phyloP scores from a whole-genome alignment of 1,139 yeast species.

The Debaryomyces subglobosus region DNA sequence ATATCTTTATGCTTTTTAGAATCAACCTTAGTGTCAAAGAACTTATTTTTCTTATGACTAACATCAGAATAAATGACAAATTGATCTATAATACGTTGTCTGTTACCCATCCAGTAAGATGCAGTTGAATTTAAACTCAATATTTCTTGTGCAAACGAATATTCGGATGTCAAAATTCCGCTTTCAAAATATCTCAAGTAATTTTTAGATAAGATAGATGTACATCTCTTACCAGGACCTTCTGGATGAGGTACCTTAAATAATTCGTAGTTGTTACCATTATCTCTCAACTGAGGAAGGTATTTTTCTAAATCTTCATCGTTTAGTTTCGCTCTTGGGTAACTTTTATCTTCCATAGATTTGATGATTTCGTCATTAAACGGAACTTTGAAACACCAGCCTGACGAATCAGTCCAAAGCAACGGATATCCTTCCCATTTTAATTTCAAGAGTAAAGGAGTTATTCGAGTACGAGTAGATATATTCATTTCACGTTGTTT shows the following conservation, averaged over 20 bases:
- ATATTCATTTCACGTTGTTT: constrained; percentile 49
- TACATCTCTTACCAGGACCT: constrained; percentile 75
- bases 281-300: constrained; percentile 27
- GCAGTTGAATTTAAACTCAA: constrained; percentile 75
- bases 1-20: constrained; percentile 30
- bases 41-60: constrained; percentile 25
- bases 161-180: constrained; percentile 72
- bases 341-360: constrained; percentile 54
- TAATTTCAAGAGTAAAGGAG: constrained; percentile 74
- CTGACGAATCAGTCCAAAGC: constrained; percentile 74
- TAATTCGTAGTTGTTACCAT: constrained; percentile 32
- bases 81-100: constrained; percentile 82
- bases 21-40: constrained; percentile 30
- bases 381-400: constrained; percentile 86
- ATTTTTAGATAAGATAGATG: constrained; percentile 78
- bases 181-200: constrained; percentile 74
- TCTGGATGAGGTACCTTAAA: constrained; percentile 91
- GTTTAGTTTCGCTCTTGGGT: constrained; percentile 41
- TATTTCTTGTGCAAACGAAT: constrained; percentile 75
- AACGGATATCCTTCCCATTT: constrained; percentile 88
- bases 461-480: constrained; percentile 71
- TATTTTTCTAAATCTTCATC: constrained; percentile 28
- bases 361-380: constrained; percentile 36
- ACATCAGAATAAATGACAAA: constrained; percentile 66
- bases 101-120: constrained; percentile 90